Percentiles rank a stretch among this genome's conserved stretches.
These are phyloP conservation scores for Cyberlindnera subsufficiens DNA, from an alignment of 805 yeast species.

Conservation along the genomic window DNA sequence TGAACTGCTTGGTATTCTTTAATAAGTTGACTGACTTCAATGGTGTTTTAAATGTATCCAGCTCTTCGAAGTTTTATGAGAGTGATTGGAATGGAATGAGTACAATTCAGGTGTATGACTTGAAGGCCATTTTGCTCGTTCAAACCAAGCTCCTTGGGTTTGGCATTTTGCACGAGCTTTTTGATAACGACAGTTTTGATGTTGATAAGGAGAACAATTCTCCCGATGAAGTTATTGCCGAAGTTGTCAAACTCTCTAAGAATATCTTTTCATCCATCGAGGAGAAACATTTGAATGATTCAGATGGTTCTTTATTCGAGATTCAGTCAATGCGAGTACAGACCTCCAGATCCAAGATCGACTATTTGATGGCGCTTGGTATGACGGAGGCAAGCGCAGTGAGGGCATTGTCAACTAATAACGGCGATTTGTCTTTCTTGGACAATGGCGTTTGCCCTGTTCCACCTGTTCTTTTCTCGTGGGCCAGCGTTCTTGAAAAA, in stretches of 20 bases:
- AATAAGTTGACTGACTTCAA: slow-evolving; percentile 38
- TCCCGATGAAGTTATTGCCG: slow-evolving; percentile 38
- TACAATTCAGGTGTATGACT: slow-evolving; percentile 11
- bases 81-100: slow-evolving; percentile 23
- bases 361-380: slow-evolving; percentile 29
- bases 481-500: slow-evolving; percentile 21
- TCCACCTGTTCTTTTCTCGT: slow-evolving; percentile 23
- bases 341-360: slow-evolving; percentile 31
- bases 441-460: slow-evolving; percentile 19
- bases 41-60: slow-evolving; percentile 25
- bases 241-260: slow-evolving; percentile 38
- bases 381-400: slow-evolving; percentile 25
- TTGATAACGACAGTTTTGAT: slow-evolving; percentile 21
- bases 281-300: slow-evolving; percentile 28
- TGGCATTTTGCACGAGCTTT: slow-evolving; percentile 31
- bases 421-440: slow-evolving; percentile 27
- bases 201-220: slow-evolving; percentile 22
- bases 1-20: slow-evolving; percentile 37
- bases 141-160: slow-evolving; percentile 37
- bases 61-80: slow-evolving; percentile 33
- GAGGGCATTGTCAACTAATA: slow-evolving; percentile 24
- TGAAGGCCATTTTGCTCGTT: slow-evolving; percentile 26
- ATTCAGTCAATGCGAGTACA: slow-evolving; percentile 32
- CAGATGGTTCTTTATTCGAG: slow-evolving; percentile 31
- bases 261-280: slow-evolving; percentile 34